Base-by-base conservation (phyloP, 1,139 yeast species). In the Suhomyces bolitotheri region DNA sequence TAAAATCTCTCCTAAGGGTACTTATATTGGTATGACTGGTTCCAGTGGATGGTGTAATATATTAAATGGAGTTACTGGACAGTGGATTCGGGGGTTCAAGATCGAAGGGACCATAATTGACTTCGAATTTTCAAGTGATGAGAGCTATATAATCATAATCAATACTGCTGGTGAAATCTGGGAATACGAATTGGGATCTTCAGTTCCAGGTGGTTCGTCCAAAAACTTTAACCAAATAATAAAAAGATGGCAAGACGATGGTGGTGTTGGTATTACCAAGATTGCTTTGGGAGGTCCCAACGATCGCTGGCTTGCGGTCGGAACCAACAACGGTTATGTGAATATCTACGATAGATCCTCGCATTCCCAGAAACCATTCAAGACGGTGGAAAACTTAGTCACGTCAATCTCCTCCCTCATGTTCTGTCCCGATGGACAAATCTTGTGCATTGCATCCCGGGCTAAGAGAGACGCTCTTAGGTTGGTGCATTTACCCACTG, bases 21-120 rank as follows among this genome's bases (percentile, higher is more conserved):
- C 71, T 31, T 84, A 65, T 46, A 68, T 94, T 28, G 95, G 90
- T 1, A 64, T 94, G 36, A 70, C 78, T 27, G 98, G 98, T 47
- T 78, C 80, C 41, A 78, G 82, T 39, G 98, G 99, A 12, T 92
- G 96, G 95, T 74, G 92, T 46, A 90, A 90, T 56, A 56, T 94
- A 7, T 58, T 92, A 23, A 80, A 84, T 33, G 85, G 94, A 2
- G 52, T 64, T 5, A 82, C 89, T 0, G 95, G 96, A 11, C 92
- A 87, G 52, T 90, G 94, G 87, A 54, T 86, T 14, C 76, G 80
- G 32, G 96, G 92, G 1, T 88, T 88, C 54, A 92, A 92, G 57
- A 74, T 89, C 22, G 97, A 92, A 58, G 96, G 96, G 4, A 80
- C 82, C 2, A 62, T 81, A 21, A 75, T 83, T 24, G 98, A 92